Evolutionary conservation across 495 filamentous ascomycete species (phyloP), one percentile per base, ranked within the genome.

Genomic region (Aspergillus kassunensis): DNA sequence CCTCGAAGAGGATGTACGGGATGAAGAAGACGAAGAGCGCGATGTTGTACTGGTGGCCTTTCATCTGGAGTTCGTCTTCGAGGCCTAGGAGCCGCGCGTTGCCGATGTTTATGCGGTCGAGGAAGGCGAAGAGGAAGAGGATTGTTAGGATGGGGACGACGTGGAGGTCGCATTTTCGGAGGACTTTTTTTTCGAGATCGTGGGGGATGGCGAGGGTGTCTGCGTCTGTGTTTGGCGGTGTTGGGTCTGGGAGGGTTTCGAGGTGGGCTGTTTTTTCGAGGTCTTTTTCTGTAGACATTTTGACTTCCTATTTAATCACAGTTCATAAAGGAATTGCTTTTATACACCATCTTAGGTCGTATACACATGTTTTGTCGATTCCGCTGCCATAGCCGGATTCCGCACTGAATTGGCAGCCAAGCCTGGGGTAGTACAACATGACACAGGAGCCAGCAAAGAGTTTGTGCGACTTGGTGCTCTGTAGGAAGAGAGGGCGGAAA

Each of bases 11-110:
- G 42, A 81, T 76, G 60, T 88, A 89, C 30, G 80, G 81, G 3
- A 83, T 73, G 63, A 87, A 88, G 66, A 84, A 86, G 12, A 85
- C 73, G 43, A 81, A 77, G 1, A 86, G 71, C 15, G 82, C 81
- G 37, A 86, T 69, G 53, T 86, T 86, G 29, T 75, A 84, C 63
- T 79, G 68, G 49, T 78, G 71, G 9, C 77, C 78, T 10, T 55
- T 58, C 63, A 87, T 76, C 16, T 75, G 53, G n/a, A 86, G 70
- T 35, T 86, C 84, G 12, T 70, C 63, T 13, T 77, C 73, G 21
- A 88, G 67, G 8, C 83, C 82, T 55, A 83, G 76, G 42, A 87
- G 77, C 27, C 72, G 65, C 6, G 83, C 83, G 65, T 87, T 85
- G 49, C 81, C 80, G 43, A 85, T 82, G 12, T 45, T 45, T 15